These are phyloP conservation scores for Diaporthe citriasiana DNA, from an alignment of 2,329 filamentous ascomycete species.

Conservation along the genomic window DNA sequence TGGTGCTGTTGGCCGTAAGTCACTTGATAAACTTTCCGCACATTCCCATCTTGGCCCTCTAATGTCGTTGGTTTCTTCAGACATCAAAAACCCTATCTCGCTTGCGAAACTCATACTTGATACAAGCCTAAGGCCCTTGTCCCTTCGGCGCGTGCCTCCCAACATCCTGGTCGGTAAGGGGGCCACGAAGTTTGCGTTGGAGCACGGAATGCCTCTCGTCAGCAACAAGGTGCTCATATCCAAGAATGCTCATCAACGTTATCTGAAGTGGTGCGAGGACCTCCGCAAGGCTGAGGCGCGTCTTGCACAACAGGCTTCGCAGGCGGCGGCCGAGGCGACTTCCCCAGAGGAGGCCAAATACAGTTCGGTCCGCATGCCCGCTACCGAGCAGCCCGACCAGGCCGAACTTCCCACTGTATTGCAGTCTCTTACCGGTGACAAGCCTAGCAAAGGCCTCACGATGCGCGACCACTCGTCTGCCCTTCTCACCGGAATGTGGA, in stretches of 20 bases:
- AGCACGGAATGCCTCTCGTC: conserved; percentile 81
- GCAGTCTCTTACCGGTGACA: not conserved
- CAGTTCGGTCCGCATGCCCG: not conserved
- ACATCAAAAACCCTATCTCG: conserved; percentile 92
- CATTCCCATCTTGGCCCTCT: not conserved
- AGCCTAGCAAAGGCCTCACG: conserved; percentile 38
- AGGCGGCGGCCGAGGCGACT: not conserved
- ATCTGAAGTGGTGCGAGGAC: conserved; percentile 82
- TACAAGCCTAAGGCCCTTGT: conserved; percentile 80
- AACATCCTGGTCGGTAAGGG: conserved; percentile 91
- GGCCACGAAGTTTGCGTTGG: conserved; percentile 86
- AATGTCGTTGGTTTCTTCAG: conserved; percentile 59
- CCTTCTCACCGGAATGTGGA: conserved; percentile 71
- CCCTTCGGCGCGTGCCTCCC: conserved; percentile 89
- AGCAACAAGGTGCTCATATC: conserved; percentile 85
- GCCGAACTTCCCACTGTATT: not conserved
- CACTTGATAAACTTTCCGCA: not conserved
- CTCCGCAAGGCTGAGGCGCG: conserved; percentile 61
- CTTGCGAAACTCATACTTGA: conserved; percentile 88
- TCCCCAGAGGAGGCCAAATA: not conserved
- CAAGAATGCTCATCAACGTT: conserved; percentile 82
- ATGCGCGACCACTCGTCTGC: conserved; percentile 67
- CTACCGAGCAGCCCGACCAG: not conserved
- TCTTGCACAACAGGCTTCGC: not conserved
- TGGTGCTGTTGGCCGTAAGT: conserved; percentile 89